A percentile compares a stretch with the other conserved stretches of the same genome.
phyloP scores from a whole-genome alignment of 2,329 filamentous ascomycete genomes.

The Pseudogymnoascus sp. region DNA sequence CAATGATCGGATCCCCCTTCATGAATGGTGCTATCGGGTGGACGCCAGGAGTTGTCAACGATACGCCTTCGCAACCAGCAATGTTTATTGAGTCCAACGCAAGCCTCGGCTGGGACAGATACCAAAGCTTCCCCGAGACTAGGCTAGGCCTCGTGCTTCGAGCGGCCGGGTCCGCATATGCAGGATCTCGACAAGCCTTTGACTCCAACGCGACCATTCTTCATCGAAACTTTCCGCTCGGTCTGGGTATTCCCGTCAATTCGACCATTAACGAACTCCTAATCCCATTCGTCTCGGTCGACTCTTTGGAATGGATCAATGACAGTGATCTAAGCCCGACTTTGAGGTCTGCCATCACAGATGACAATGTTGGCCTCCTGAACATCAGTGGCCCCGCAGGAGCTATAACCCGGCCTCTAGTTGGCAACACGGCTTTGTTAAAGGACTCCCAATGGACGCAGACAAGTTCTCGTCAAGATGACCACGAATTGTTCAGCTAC shows the following conservation, averaged over 20 bases:
- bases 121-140: not conserved
- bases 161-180: not conserved
- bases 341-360: not conserved
- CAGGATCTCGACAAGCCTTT: not conserved
- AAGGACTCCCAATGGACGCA: not conserved
- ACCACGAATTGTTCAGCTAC: not conserved
- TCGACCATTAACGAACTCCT: not conserved
- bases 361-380: not conserved
- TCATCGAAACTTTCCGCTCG: not conserved
- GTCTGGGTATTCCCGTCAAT: not conserved
- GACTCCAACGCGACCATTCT: not conserved
- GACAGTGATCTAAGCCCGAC: not conserved
- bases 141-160: not conserved
- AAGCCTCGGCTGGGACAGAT: not conserved
- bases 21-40: not conserved
- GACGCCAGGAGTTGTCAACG: not conserved
- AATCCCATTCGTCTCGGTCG: not conserved
- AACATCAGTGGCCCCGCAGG: not conserved
- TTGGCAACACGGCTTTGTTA: not conserved
- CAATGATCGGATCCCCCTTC: not conserved
- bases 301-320: not conserved
- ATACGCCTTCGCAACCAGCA: not conserved
- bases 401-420: not conserved
- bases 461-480: not conserved
- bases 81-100: not conserved